phyloP scores from a whole-genome alignment of 2,329 filamentous ascomycete species.

The Paraphaeosphaeria sporulosa region DNA sequence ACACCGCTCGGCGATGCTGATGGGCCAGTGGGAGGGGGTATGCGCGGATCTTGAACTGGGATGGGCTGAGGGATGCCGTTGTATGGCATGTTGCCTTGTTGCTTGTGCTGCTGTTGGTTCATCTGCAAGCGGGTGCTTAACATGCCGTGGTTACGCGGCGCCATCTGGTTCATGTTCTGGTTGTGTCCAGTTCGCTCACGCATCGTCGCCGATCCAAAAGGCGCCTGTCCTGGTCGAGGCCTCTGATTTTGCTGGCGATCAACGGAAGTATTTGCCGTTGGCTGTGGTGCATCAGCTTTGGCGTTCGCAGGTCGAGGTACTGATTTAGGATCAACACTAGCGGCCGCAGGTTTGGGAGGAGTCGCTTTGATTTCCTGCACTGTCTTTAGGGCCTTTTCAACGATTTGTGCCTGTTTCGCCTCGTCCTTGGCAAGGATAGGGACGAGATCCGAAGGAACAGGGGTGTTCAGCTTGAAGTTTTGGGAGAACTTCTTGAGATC shows the following conservation, averaged over 20 bases:
- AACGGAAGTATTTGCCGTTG: slow-evolving; percentile 37
- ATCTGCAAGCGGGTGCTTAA: slow-evolving; percentile 61
- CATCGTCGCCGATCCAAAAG: slow-evolving; percentile 56
- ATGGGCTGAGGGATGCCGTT: slow-evolving; percentile 63
- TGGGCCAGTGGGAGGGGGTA: slow-evolving; percentile 78
- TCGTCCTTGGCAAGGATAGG: slow-evolving; percentile 97
- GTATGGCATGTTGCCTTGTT: slow-evolving; percentile 47
- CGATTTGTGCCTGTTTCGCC: slow-evolving; percentile 90
- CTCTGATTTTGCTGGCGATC: slow-evolving; percentile 59
- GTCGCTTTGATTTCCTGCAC: slow-evolving; percentile 62
- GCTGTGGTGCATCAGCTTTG: slow-evolving; percentile 41
- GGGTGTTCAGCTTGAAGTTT: slow-evolving; percentile 92
- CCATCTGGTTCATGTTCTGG: slow-evolving; percentile 50
- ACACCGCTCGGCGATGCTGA: slow-evolving; percentile 58
- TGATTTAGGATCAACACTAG: slow-evolving; percentile 42
- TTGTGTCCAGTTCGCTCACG: slow-evolving; percentile 51
- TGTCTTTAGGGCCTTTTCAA: slow-evolving; percentile 83
- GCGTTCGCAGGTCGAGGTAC: slow-evolving; percentile 43
- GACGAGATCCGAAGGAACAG: slow-evolving; percentile 89
- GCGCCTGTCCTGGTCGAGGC: slow-evolving; percentile 47
- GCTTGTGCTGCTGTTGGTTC: slow-evolving; percentile 61
- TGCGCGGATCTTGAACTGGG: slow-evolving; percentile 70
- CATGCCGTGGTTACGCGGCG: slow-evolving; percentile 52
- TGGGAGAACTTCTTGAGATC: slow-evolving; percentile 95
- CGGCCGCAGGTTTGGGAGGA: slow-evolving; percentile 53